These are phyloP conservation scores for Fusarium decemcellulare DNA, from an alignment of 2,329 filamentous ascomycete genomes.

Conservation along the genomic window DNA sequence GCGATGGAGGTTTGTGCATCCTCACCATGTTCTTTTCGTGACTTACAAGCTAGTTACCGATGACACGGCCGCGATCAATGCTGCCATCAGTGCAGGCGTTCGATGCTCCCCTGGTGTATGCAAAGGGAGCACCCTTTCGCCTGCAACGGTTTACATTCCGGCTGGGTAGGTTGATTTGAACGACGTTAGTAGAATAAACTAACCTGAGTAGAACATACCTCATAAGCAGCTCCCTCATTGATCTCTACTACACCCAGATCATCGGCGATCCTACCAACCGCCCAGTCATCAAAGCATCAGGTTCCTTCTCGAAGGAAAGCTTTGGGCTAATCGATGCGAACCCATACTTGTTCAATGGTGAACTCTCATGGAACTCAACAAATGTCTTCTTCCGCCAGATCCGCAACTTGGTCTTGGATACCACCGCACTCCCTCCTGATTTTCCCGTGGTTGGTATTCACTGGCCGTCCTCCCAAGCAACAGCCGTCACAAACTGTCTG, in stretches of 20 bases:
- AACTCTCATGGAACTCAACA: conserved; percentile 65
- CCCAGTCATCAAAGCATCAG: conserved; percentile 68
- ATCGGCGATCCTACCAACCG: conserved; percentile 76
- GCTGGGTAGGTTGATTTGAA: conserved; percentile 48
- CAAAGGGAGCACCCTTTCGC: conserved; percentile 52
- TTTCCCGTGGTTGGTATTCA: conserved; percentile 69
- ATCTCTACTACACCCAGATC: conserved; percentile 86
- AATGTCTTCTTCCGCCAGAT: conserved; percentile 74
- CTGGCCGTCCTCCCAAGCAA: conserved; percentile 78
- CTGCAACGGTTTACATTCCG: conserved; percentile 56
- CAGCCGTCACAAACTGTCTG: conserved; percentile 70
- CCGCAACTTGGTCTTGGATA: conserved; percentile 70
- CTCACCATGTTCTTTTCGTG: background rate
- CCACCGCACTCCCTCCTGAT: conserved; percentile 63
- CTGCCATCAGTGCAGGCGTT: conserved; percentile 44
- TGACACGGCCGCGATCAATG: conserved; percentile 48
- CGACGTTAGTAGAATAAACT: conserved; percentile 11
- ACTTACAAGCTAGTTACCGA: conserved; percentile 40
- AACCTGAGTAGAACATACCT: conserved; percentile 69
- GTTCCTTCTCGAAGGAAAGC: conserved; percentile 59
- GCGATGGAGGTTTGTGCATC: conserved; percentile 45
- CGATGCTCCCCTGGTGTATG: conserved; percentile 45
- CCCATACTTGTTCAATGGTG: conserved; percentile 57
- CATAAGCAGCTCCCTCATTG: conserved; percentile 78
- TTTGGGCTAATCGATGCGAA: conserved; percentile 65